phyloP scores from a whole-genome alignment of 2,329 filamentous ascomycete species.

The Hypocrella siamensis region DNA sequence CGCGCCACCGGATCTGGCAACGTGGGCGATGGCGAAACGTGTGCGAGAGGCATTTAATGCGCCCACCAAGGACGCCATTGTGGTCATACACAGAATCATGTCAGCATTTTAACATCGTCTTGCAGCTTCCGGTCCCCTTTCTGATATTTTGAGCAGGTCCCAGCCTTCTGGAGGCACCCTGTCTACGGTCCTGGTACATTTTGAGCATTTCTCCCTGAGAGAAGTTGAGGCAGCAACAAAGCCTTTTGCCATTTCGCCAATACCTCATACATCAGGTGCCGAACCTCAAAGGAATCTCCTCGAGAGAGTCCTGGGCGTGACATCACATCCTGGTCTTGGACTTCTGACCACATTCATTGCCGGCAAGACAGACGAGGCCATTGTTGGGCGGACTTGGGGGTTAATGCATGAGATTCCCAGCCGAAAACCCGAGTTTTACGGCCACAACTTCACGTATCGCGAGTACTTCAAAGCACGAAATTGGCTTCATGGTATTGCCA shows the following conservation, averaged over 20 bases:
- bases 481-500: slow-evolving; percentile 29
- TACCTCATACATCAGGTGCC: slow-evolving; percentile 25
- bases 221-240: slow-evolving; percentile 27
- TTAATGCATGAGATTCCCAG: slow-evolving; percentile 30
- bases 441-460: slow-evolving; percentile 41
- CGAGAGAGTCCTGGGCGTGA: slow-evolving; percentile 33
- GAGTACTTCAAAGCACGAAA: slow-evolving; percentile 38
- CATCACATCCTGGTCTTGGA: slow-evolving; percentile 34
- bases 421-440: slow-evolving; percentile 34
- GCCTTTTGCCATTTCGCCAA: slow-evolving; percentile 43
- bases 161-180: slow-evolving; percentile 51
- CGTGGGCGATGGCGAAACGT: slow-evolving; percentile 34
- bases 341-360: slow-evolving; percentile 37
- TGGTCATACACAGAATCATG: slow-evolving; percentile 29
- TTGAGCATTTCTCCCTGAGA: slow-evolving; percentile 34
- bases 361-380: slow-evolving; percentile 31
- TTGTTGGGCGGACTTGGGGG: slow-evolving; percentile 49
- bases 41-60: slow-evolving; percentile 33
- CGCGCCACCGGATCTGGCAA: slow-evolving; percentile 42
- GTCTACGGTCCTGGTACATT: slow-evolving; percentile 45
- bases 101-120: slow-evolving; percentile 6
- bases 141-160: slow-evolving; percentile 6
- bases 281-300: slow-evolving; percentile 16
- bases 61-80: slow-evolving; percentile 35
- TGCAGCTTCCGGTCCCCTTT: neutral